These are phyloP conservation scores for Geotrichum bryndzae DNA, from an alignment of 1,139 yeast genomes.

Conservation along the genomic window DNA sequence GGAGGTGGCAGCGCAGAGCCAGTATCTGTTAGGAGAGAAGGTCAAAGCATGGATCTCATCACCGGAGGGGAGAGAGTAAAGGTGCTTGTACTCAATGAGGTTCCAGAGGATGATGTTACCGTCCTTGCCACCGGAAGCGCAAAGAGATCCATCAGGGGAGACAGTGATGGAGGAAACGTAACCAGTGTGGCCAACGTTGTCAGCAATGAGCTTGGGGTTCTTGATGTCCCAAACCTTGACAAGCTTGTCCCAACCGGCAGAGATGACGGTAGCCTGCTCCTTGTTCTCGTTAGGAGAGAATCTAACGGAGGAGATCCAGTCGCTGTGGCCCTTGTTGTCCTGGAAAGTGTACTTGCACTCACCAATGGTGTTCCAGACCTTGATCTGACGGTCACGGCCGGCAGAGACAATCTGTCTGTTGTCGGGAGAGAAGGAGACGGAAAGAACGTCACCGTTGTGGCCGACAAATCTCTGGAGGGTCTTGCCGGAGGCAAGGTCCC, in stretches of 20 bases:
- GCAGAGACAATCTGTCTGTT: constrained; percentile 98
- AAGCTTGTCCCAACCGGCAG: constrained; percentile 99
- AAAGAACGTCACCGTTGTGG: constrained; percentile 95
- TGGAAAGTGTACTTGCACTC: constrained; percentile 89
- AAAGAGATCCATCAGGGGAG: constrained; percentile 99
- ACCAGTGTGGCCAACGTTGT: constrained; percentile 99
- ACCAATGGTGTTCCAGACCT: constrained; percentile 99
- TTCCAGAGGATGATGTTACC: constrained; percentile 99
- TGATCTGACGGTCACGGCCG: constrained; percentile 98
- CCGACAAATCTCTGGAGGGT: constrained; percentile 95
- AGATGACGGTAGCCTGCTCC: constrained; percentile 67
- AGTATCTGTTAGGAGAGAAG: constrained; percentile 99
- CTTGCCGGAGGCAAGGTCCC: constrained; percentile 96
- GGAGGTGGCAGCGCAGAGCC: constrained; percentile 99
- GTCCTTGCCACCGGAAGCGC: constrained; percentile 99
- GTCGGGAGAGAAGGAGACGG: constrained; percentile 94
- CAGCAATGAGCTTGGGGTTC: constrained; percentile 85
- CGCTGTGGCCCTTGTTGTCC: constrained; percentile 72
- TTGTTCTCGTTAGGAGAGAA: constrained; percentile 68
- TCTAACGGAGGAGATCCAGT: constrained; percentile 99
- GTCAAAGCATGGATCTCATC: constrained; percentile 98
- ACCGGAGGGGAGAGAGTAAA: constrained; percentile 92
- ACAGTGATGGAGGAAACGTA: constrained; percentile 96
- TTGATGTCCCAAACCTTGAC: constrained; percentile 97
- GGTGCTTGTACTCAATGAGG: constrained; percentile 78